Percentiles rank a stretch among this genome's conserved stretches.
Conservation (phyloP, 2,329 filamentous ascomycete species). For the Scedosporium apiospermum region DNA sequence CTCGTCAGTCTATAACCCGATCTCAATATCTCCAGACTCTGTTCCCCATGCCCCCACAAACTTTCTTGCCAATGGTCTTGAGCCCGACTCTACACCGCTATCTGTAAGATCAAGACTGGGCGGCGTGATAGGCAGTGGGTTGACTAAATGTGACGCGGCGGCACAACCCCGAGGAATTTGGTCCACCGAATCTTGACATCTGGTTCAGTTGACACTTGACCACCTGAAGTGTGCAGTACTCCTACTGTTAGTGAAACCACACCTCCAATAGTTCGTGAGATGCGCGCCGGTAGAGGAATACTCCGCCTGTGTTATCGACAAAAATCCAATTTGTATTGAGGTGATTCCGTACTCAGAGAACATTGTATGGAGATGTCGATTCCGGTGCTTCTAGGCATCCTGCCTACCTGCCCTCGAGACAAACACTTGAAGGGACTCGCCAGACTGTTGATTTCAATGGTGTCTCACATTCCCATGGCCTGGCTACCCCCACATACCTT, state of each 20-base stretch:
- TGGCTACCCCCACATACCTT: too few species aligned
- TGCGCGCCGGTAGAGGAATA: neutral
- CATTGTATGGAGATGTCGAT: neutral
- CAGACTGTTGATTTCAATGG: too few species aligned
- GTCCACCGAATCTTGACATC: neutral
- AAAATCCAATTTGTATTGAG: too few species aligned
- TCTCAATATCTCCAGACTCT: too few species aligned
- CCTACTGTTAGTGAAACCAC: too few species aligned
- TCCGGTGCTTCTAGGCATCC: too few species aligned
- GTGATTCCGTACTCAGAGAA: neutral
- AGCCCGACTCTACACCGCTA: neutral
- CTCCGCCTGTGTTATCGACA: too few species aligned
- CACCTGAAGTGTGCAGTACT: neutral
- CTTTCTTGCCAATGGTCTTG: neutral
- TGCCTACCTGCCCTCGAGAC: too few species aligned
- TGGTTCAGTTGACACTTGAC: conserved; percentile 2
- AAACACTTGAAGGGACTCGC: too few species aligned
- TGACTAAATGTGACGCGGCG: neutral
- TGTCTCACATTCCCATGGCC: too few species aligned
- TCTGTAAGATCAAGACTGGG: neutral
- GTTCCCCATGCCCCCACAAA: too few species aligned
- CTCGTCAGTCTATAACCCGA: too few species aligned
- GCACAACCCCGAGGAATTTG: neutral
- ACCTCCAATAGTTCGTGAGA: neutral
- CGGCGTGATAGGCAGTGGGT: neutral